Conservation (phyloP, 2,329 filamentous ascomycete genomes). For the Xylariaceae sp. region DNA sequence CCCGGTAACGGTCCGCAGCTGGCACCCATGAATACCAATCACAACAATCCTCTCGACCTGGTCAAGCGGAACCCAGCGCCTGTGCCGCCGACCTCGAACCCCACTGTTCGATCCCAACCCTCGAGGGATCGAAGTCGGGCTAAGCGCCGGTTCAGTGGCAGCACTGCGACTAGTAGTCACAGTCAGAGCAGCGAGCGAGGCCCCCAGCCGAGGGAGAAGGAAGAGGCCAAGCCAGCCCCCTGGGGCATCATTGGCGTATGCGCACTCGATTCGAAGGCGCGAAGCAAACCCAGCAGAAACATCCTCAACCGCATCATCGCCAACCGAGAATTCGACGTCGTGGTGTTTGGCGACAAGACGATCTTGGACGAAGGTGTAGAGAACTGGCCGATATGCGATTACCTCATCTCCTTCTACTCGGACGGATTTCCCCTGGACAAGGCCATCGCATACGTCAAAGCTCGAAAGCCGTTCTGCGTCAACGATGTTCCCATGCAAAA, state of each 20-base stretch:
- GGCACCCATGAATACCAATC: constrained; percentile 36
- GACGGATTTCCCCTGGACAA: constrained; percentile 96
- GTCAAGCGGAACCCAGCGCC: constrained; percentile 35
- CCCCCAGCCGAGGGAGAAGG: constrained; percentile 49
- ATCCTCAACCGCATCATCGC: constrained; percentile 89
- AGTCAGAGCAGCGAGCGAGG: constrained; percentile 69
- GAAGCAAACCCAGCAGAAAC: constrained; percentile 94
- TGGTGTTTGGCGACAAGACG: constrained; percentile 97
- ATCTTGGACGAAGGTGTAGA: constrained; percentile 79
- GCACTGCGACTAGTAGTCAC: constrained; percentile 74
- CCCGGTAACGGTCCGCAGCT: constrained; percentile 40
- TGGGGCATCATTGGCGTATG: constrained; percentile 82
- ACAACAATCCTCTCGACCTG: constrained; percentile 41
- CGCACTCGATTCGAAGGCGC: constrained; percentile 88
- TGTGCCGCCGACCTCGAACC: constrained; percentile 26
- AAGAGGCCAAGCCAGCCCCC: constrained; percentile 55
- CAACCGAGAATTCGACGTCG: constrained; percentile 89
- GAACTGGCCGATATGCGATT: constrained; percentile 57
- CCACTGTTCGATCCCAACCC: constrained; percentile 35
- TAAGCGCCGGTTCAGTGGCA: constrained; percentile 73
- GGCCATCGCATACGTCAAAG: constrained; percentile 88
- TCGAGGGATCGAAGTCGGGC: constrained; percentile 61
- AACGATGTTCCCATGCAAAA: constrained; percentile 98
- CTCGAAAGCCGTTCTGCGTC: constrained; percentile 93
- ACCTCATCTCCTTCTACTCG: constrained; percentile 96